Base-by-base conservation (phyloP, 2,329 filamentous ascomycete species). In the Pseudogymnoascus verrucosus region DNA sequence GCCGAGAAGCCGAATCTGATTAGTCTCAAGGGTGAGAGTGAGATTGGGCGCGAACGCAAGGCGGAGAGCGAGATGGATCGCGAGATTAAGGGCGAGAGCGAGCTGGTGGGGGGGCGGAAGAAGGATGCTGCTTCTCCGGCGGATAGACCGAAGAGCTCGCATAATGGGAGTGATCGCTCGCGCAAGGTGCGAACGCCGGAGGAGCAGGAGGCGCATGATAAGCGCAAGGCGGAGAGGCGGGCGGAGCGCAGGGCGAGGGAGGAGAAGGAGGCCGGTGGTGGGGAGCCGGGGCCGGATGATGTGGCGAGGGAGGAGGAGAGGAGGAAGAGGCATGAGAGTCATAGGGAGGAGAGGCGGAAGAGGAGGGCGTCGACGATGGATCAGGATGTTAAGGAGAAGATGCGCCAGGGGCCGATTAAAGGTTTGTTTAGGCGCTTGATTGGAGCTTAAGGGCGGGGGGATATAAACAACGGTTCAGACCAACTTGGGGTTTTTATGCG, bases 161-260 rank as follows among this genome's bases (percentile, higher is more conserved):
- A 36, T 36, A 19, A 36, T 28, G 51, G 31, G 14, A 57, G 51
- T 12, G 51, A 57, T 3, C 14, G 31, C 11, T 28, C 23, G 21
- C n/a, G 26, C 51, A 67, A 69, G 23, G 66, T 64, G 36, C 66
- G 71, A 3, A 70, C 68, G 10, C 68, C 69, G 2, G 70, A 71
- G 44, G 71, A 73, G 59, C 70, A 74, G 65, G 68, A 67, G 47
- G 71, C 69, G 16, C 71, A 73, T 61, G 71, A 73, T 4, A 67
- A 66, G 40, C 65, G 71, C 5, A 73, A 71, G 63, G 69, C 68
- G 7, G 70, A 69, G 36, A 65, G 68, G 28, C 63, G 67, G 21
- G 65, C 65, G 19, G 65, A 59, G 19, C 51, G 51, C 5, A 59
- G 26, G 60, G 42, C 14, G 60, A 36, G 61, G 31, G 59, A 44